Evolutionary conservation across 306 rosid genomes (phyloP).

Genomic region (Casuarina cunninghamiana): DNA sequence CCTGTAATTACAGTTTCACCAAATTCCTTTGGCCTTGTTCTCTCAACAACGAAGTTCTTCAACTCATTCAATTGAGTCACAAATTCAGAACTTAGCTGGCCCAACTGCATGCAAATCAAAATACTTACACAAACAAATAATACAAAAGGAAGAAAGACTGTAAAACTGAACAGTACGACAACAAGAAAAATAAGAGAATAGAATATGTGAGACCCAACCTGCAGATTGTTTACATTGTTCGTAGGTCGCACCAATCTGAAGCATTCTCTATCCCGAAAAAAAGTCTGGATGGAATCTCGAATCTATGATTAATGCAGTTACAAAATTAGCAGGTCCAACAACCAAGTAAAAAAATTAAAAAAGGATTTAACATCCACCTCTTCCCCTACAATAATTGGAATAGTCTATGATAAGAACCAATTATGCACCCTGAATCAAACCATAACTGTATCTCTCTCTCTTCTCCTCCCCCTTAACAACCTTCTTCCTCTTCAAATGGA

Average conservation of each 20-base stretch:
- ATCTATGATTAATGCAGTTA: slow-evolving; percentile 48
- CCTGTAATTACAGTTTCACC: slow-evolving; percentile 97
- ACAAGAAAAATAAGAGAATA: background rate
- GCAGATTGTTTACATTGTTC: slow-evolving; percentile 82
- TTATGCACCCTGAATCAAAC: background rate
- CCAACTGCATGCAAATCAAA: slow-evolving; percentile 48
- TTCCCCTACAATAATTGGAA: background rate
- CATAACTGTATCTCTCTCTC: too few relatives aligned
- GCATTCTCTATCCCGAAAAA: background rate
- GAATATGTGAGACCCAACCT: slow-evolving; percentile 17
- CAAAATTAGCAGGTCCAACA: slow-evolving; percentile 33
- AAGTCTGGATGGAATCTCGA: slow-evolving; percentile 41
- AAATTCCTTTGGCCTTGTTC: slow-evolving; percentile 93
- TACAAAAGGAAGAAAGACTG: background rate
- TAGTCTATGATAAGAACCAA: background rate
- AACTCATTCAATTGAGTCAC: slow-evolving; percentile 36
- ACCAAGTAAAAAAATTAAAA: background rate
- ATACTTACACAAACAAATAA: too few relatives aligned
- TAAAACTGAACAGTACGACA: background rate
- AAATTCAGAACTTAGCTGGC: slow-evolving; percentile 82
- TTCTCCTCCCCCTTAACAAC: too few relatives aligned
- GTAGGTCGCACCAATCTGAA: slow-evolving; percentile 92
- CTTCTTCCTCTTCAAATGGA: too few relatives aligned
- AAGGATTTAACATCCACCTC: background rate
- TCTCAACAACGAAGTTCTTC: slow-evolving; percentile 68